phyloP scores from a whole-genome alignment of 1,284 basidiomycete species.

The Crepidotus sp. region DNA sequence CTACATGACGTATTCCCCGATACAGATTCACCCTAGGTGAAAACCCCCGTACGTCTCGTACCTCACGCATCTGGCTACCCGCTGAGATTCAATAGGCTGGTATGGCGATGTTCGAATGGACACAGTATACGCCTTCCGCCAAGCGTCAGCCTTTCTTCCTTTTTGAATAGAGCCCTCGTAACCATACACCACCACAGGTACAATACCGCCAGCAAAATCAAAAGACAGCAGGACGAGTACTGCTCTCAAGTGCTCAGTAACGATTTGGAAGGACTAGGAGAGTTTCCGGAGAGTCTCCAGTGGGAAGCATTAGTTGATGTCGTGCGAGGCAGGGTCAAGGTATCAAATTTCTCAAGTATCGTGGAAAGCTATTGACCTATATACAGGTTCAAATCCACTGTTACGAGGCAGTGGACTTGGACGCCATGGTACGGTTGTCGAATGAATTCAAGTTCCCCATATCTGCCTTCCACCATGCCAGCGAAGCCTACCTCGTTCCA shows the following conservation, averaged over 20 bases:
- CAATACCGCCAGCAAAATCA: conserved; percentile 60
- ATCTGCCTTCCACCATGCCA: conserved; percentile 79
- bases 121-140: conserved; percentile 47
- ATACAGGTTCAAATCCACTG: conserved; percentile 57
- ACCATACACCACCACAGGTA: conserved; percentile 31
- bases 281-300: conserved; percentile 69
- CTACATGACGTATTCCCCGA: conserved; percentile 14
- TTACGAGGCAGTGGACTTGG: conserved; percentile 76
- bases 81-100: conserved; percentile 25
- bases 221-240: conserved; percentile 63
- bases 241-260: conserved; percentile 47
- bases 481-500: conserved; percentile 68
- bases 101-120: conserved; percentile 47
- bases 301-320: conserved; percentile 82
- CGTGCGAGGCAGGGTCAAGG: conserved; percentile 68
- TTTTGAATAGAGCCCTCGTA: background rate
- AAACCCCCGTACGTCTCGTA: conserved; percentile 29
- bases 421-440: conserved; percentile 59
- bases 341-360: conserved; percentile 21
- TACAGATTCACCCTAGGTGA: conserved; percentile 27
- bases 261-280: conserved; percentile 48
- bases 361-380: background rate
- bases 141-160: conserved; percentile 29
- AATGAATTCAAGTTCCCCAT: conserved; percentile 78
- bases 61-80: background rate